These are phyloP conservation scores for Microsporum audouinii DNA, from an alignment of 2,329 filamentous ascomycete genomes.

Conservation along the genomic window DNA sequence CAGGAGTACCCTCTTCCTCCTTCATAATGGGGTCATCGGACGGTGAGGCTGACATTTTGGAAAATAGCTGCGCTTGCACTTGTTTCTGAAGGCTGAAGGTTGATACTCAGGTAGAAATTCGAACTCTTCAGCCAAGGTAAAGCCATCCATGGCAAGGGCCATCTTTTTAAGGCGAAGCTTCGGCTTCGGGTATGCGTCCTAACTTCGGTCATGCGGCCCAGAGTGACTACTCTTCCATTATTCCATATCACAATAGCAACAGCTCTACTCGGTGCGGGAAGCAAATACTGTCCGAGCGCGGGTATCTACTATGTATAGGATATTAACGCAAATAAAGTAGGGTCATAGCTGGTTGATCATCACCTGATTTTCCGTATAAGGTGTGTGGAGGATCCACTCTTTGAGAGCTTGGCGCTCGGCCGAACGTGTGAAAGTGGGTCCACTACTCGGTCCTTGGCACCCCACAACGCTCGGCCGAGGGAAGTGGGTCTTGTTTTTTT, in stretches of 20 bases:
- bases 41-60: background rate
- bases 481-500: background rate
- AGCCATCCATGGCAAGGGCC: background rate
- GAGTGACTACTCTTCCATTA: background rate
- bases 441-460: background rate
- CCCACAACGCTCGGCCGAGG: background rate
- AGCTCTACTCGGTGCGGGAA: background rate
- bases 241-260: background rate
- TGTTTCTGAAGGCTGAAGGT: background rate
- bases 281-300: background rate
- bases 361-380: background rate
- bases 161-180: background rate
- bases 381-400: too few species aligned
- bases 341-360: background rate
- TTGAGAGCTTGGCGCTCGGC: background rate
- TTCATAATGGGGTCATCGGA: background rate
- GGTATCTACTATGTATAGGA: background rate
- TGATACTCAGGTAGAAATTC: background rate
- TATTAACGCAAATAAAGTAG: too few species aligned
- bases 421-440: background rate
- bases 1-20: background rate
- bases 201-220: background rate
- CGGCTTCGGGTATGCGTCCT: background rate
- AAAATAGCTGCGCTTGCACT: background rate
- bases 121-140: background rate